Percentiles rank a stretch among this genome's conserved stretches.
These are phyloP conservation scores for Penicillium parvum DNA, from an alignment of 495 filamentous ascomycete genomes.

Conservation along the genomic window DNA sequence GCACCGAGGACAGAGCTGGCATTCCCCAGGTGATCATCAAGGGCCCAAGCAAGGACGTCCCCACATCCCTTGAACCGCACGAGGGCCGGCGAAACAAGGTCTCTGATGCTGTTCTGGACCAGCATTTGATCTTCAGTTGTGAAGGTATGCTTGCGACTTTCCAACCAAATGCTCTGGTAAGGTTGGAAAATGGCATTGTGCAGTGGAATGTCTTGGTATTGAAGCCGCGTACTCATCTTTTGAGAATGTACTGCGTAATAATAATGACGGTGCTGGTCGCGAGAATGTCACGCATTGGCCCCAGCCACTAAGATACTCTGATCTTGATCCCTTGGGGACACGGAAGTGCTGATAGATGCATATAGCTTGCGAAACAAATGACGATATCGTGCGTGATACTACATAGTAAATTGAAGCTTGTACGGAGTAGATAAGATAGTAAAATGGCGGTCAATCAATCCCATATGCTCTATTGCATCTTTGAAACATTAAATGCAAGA, in stretches of 20 bases:
- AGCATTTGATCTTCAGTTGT: neutral
- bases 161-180: neutral
- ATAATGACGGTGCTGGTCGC: neutral
- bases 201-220: constrained; percentile 1
- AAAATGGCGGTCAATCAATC: neutral
- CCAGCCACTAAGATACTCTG: neutral
- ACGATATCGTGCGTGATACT: neutral
- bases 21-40: constrained; percentile 18
- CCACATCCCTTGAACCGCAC: constrained; percentile 9
- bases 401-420: neutral
- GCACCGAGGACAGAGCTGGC: neutral
- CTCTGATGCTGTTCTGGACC: neutral
- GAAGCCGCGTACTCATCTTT: neutral
- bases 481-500: constrained; percentile 1
- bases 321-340: neutral
- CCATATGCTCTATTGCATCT: constrained; percentile 11
- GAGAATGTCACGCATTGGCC: constrained; percentile 1
- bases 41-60: constrained; percentile 23
- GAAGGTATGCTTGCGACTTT: neutral
- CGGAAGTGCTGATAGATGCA: too few species aligned
- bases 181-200: neutral
- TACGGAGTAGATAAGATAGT: neutral
- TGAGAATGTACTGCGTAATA: neutral
- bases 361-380: neutral
- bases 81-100: neutral